phyloP scores from a whole-genome alignment of 2,329 filamentous ascomycete species.

The Cryphonectria carpinicola region DNA sequence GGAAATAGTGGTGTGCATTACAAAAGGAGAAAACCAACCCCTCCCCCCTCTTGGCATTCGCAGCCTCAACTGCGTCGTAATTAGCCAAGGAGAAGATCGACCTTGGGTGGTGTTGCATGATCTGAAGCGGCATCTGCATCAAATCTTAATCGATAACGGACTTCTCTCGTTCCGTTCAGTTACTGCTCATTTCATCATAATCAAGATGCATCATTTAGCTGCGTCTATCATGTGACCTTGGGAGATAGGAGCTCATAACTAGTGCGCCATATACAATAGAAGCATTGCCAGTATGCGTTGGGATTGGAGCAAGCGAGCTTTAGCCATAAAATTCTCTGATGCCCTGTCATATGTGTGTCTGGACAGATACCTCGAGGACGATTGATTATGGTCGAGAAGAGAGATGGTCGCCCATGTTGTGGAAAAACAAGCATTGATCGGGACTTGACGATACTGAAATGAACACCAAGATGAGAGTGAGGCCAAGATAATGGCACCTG shows the following conservation, averaged over 20 bases:
- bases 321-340: neutral
- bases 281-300: neutral
- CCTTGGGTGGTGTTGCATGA: neutral
- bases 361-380: neutral
- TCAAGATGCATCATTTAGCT: neutral
- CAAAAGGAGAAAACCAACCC: neutral
- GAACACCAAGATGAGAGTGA: neutral
- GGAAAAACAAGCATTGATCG: neutral
- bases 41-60: neutral
- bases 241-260: neutral
- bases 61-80: neutral
- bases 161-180: neutral
- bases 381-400: neutral
- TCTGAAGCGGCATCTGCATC: neutral
- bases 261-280: neutral
- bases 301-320: neutral
- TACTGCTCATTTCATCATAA: neutral
- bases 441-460: neutral
- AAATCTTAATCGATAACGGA: neutral
- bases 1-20: neutral
- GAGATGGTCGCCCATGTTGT: neutral
- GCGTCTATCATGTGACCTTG: neutral
- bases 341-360: no score
- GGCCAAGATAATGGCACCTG: neutral
- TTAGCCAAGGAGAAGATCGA: neutral